Percentiles rank a stretch among this genome's conserved stretches.
These are phyloP conservation scores for Lolium perenne DNA, from an alignment of 176 grass and related monocot species.

Conservation along the genomic window DNA sequence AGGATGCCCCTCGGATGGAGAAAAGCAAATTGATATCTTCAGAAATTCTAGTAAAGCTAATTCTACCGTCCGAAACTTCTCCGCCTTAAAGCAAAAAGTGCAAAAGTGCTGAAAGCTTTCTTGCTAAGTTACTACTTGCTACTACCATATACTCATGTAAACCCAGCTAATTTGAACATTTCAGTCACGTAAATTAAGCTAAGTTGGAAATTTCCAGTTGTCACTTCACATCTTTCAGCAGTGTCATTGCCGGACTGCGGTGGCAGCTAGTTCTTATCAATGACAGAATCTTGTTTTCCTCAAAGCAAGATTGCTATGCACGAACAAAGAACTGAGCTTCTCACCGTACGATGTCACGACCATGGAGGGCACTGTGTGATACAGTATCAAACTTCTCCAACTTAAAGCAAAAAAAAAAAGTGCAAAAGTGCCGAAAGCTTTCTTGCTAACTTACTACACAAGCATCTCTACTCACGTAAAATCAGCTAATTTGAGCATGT, in stretches of 20 bases:
- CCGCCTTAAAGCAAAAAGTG: constrained; percentile 31
- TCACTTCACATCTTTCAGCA: too few species aligned
- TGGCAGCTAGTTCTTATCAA: not conserved
- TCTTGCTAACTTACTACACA: too few species aligned
- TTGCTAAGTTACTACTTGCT: too few species aligned
- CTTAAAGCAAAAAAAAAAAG: too few species aligned
- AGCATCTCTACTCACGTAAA: too few species aligned
- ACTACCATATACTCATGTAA: not conserved
- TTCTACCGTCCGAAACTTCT: constrained; percentile 24
- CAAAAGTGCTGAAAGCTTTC: not conserved
- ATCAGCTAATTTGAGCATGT: too few species aligned
- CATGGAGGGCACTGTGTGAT: constrained; percentile 64
- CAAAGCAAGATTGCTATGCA: not conserved
- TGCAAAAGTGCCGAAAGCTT: too few species aligned
- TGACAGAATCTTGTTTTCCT: not conserved
- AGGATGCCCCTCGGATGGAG: not conserved
- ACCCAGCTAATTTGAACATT: not conserved
- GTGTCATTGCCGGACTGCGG: too few species aligned
- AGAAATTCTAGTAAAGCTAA: not conserved
- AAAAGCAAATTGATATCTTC: not conserved
- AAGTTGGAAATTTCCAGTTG: too few species aligned
- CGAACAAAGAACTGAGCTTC: constrained; percentile 18
- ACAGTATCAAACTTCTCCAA: too few species aligned
- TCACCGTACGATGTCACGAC: constrained; percentile 78
- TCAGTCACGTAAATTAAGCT: too few species aligned